phyloP scores from a whole-genome alignment of 345 rosid species.

The Melaleuca quinquenervia region DNA sequence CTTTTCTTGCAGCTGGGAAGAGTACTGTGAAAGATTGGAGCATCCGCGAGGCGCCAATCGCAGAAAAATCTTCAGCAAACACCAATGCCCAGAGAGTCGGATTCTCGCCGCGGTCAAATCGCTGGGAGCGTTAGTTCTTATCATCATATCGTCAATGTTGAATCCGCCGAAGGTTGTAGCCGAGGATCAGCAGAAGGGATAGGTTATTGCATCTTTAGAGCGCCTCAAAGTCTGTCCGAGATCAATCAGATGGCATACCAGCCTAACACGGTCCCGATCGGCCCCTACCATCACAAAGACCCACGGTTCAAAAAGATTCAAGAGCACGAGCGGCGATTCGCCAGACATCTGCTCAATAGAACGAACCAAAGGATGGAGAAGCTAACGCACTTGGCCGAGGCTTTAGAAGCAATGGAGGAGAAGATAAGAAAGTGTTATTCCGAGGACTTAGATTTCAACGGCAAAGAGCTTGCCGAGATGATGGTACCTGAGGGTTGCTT shows the following conservation, averaged over 20 bases:
- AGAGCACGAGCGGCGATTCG: too few relatives aligned
- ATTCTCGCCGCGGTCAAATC: too few relatives aligned
- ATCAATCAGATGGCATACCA: neutral
- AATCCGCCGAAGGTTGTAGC: neutral
- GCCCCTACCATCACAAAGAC: too few relatives aligned
- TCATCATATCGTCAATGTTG: too few relatives aligned
- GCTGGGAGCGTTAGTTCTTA: too few relatives aligned
- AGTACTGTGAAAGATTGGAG: neutral
- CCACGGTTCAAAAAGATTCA: too few relatives aligned
- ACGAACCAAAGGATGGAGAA: neutral
- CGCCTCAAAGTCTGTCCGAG: neutral
- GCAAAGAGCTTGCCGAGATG: neutral
- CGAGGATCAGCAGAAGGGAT: neutral
- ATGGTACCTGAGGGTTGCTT: neutral
- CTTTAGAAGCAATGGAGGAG: neutral
- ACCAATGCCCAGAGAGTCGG: neutral
- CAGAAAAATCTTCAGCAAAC: neutral
- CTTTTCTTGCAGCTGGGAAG: neutral
- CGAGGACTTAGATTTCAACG: neutral
- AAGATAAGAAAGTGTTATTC: neutral
- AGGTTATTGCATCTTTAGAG: neutral
- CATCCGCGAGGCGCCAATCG: neutral
- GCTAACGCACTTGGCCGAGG: neutral
- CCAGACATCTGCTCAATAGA: neutral
- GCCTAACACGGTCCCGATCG: neutral